Conservation (phyloP, 768 basidiomycete genomes). For the Mycena vulgaris region DNA sequence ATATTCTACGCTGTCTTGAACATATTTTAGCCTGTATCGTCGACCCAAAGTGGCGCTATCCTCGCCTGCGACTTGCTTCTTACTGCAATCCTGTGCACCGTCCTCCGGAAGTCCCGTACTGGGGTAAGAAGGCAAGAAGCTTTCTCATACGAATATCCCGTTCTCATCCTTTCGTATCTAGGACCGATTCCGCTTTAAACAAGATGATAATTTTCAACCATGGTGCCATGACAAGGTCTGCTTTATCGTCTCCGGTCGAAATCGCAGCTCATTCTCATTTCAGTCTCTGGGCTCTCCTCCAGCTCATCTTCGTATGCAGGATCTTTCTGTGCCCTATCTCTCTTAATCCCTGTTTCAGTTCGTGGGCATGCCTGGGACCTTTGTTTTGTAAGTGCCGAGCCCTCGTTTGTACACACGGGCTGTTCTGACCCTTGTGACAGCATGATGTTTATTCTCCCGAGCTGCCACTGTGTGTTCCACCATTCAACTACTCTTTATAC, state of each 20-base stretch:
- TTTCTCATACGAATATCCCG: not conserved
- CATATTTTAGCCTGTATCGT: conserved; percentile 1
- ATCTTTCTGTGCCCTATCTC: not conserved
- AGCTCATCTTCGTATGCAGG: conserved; percentile 10
- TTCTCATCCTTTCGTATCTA: not conserved
- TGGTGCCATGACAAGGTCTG: conserved; percentile 19
- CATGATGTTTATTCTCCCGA: conserved; percentile 13
- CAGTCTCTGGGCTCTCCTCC: conserved; percentile 12
- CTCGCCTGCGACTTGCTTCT: conserved; percentile 16
- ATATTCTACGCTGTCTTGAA: not conserved
- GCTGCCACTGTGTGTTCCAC: conserved; percentile 7
- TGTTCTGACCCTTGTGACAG: not conserved
- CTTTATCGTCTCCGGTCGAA: not conserved
- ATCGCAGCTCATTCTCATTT: not conserved
- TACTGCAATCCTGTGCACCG: conserved; percentile 6
- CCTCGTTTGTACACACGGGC: not conserved
- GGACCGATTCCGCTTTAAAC: conserved; percentile 16
- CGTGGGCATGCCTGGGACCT: conserved; percentile 13
- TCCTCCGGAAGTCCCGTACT: not conserved
- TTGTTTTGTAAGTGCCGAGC: conserved; percentile 10
- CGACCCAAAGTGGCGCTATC: not conserved
- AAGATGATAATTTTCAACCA: conserved; percentile 22
- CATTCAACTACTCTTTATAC: not conserved
- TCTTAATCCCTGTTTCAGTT: conserved; percentile 12
- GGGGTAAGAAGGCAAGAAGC: conserved; percentile 1